Evolutionary conservation across 371 early-diverging fungal species (phyloP).

Genomic region (Batkoa obscura): DNA sequence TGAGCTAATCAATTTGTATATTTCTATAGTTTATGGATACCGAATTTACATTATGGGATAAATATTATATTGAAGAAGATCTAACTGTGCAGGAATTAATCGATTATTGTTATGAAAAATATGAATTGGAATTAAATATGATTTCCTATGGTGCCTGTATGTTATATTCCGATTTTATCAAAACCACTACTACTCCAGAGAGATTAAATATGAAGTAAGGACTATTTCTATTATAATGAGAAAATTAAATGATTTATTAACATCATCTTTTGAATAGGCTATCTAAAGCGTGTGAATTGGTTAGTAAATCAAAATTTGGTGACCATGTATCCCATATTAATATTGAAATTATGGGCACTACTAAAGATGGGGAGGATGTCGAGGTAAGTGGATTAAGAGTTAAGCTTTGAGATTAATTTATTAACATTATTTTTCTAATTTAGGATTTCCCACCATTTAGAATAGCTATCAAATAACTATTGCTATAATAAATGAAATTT

Average conservation of each 20-base stretch:
- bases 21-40: slow-evolving; percentile 51
- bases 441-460: too few relatives aligned
- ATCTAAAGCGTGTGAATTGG: slow-evolving; percentile 51
- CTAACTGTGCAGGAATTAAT: slow-evolving; percentile 80
- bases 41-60: slow-evolving; percentile 92
- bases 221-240: not conserved
- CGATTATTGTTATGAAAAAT: slow-evolving; percentile 59
- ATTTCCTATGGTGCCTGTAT: slow-evolving; percentile 82
- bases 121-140: slow-evolving; percentile 88
- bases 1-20: not conserved
- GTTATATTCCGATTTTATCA: slow-evolving; percentile 84
- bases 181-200: slow-evolving; percentile 67
- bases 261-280: slow-evolving; percentile 20
- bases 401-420: too few relatives aligned
- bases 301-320: slow-evolving; percentile 79
- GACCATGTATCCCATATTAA: slow-evolving; percentile 63
- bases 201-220: slow-evolving; percentile 25
- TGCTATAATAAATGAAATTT: too few relatives aligned
- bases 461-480: too few relatives aligned
- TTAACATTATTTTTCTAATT: too few relatives aligned
- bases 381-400: slow-evolving; percentile 27
- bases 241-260: not conserved
- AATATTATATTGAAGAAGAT: slow-evolving; percentile 78
- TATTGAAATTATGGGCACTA: slow-evolving; percentile 76
- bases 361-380: slow-evolving; percentile 78